Evolutionary conservation across 768 basidiomycete species (phyloP), one percentile per base, ranked within the genome.

Genomic region (Lactarius vividus): DNA sequence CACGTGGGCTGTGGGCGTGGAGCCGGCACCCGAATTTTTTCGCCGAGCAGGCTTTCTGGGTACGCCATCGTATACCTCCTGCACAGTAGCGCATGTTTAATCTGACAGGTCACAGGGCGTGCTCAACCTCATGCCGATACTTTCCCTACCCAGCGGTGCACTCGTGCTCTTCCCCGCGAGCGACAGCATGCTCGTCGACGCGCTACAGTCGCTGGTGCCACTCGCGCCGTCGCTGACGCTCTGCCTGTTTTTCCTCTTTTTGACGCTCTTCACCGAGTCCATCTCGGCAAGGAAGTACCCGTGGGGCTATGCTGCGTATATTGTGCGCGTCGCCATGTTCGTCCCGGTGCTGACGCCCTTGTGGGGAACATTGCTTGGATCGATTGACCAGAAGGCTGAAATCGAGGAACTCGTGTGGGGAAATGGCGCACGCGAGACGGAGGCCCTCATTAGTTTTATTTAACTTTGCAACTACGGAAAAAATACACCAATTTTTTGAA

Each of bases 21-120:
- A 86, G 85, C 2, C 81, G 96, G 20, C 96, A 98, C 75, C 95
- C 96, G 44, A 98, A 98, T 75, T 96, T 94, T 74, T 78, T 88
- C 1, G 94, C 91, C 74, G 96, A 98, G 75, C 94, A 96, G 75
- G 75, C 78, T 18, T 94, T 96, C 77, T 96, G 89, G 89, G 89
- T 91, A 69, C 54, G 85, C 78, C 16, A 4, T 33, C 53, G 46
- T 58, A 33, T 59, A 1, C 44, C 29, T 55, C 39, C 37, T 37
- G 35, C 13, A 11, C 13, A 13, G 37, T 26, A 4, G 26, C 13
- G 7, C n/a, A 8, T 46, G 18, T 31, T 44, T n/a, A 56, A 35
- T 52, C 6, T 35, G 31, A 33, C 39, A 58, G n/a, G 15, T 31
- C 56, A 33, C 70, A 91, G 90, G 81, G 85, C 77, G 82, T 91